phyloP scores from a whole-genome alignment of 2,329 filamentous ascomycete genomes.

The Colletotrichum sp. region DNA sequence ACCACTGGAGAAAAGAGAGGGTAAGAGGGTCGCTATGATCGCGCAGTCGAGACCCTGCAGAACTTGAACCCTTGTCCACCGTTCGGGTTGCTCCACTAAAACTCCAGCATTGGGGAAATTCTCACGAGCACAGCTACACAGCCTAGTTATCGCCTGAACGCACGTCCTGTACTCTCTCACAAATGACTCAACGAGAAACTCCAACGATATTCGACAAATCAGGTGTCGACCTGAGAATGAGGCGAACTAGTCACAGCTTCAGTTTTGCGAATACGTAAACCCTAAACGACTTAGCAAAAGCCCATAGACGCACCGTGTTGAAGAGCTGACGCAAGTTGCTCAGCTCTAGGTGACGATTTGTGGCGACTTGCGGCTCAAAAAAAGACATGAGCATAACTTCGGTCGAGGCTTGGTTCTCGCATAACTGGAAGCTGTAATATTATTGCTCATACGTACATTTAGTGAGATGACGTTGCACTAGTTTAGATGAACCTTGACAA shows the following conservation, averaged over 20 bases:
- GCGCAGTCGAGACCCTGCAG: not conserved
- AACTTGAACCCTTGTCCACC: not conserved
- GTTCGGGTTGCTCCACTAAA: not conserved
- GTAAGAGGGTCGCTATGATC: not conserved
- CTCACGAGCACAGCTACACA: not conserved
- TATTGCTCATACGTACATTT: not conserved
- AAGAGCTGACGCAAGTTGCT: not conserved
- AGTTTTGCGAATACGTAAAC: not conserved
- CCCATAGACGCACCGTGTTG: not conserved
- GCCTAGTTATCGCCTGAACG: not conserved
- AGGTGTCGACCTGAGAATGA: not conserved
- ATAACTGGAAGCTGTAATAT: rapidly evolving
- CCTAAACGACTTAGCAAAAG: not conserved
- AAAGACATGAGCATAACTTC: not conserved
- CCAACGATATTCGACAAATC: not conserved
- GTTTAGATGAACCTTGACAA: not conserved
- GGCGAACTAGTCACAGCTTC: not conserved
- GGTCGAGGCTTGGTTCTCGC: not conserved
- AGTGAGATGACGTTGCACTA: not conserved
- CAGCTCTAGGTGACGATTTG: not conserved
- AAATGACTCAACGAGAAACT: not conserved
- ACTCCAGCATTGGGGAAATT: not conserved
- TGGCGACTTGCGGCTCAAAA: not conserved
- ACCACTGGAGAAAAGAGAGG: not conserved
- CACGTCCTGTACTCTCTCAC: not conserved